Base-by-base conservation (phyloP, 306 rosid species). In the Vigna angularis region DNA sequence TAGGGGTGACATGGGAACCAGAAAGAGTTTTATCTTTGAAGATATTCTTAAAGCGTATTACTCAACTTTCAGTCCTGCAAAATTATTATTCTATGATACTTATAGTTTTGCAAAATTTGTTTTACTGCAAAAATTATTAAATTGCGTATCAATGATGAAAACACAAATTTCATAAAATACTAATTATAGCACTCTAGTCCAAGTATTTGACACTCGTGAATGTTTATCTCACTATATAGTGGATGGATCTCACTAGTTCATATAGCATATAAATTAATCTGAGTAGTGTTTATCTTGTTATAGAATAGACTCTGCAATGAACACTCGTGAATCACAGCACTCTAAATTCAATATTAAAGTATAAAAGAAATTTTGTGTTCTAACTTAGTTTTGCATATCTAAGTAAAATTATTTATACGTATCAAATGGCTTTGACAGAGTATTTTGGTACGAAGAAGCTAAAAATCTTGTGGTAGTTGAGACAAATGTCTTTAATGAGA, bases 1-100 rank as follows among this genome's bases (percentile, higher is more conserved):
- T 95, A 93, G 99, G 99, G 98, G 99, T 77, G 99, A 98, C 49
- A 93, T 93, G 99, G 98, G 98, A 2, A 96, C 94, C 26, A 97
- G 99, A 88, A 95, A 95, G 75, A 95, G 98, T 88, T 89, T 98
- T 4, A 96, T 93, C 79, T 93, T 95, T 66, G 89, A 91, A 86
- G 87, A 88, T 62, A 89, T 92, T 84, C 88, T 81, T 61, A 86
- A 92, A 66, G 97, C 86, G 99, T 89, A 84, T 70, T 11, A 34
- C n/a, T 15, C 62, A 12, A 40, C 53, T 2, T 28, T 57, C 18
- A 48, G 42, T 66, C 26, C 12, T 36, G 22, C 17, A 45, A 36
- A 2, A 55, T n/a, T 34, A 36, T 77, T 66, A 3, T 59, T 83
- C 9, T n/a, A 14, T 18, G 48, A 36, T 26, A 28, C 61, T 55